Evolutionary conservation across 805 yeast species (phyloP), one percentile per base, ranked within the genome.

Genomic region (Candida yuanshanica): DNA sequence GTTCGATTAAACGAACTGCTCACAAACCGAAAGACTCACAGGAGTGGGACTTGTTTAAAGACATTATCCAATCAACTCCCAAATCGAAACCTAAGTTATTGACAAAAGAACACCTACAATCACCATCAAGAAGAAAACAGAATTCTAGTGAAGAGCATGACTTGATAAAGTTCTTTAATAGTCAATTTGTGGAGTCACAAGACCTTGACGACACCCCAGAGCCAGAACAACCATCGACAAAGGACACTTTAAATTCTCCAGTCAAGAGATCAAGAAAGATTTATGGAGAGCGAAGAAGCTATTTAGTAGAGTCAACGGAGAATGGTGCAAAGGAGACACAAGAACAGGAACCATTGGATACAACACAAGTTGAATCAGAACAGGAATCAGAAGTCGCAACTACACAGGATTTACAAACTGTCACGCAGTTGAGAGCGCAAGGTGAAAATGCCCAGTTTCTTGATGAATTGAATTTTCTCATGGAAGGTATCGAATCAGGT

Each of bases 391-490:
- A 43, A 11, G 11, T 35, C 20, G 5, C 11, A 38, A 12, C 18
- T 12, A 25, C 25, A 24, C 25, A 41, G 11, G 35, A 31, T 20
- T 2, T 59, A 13, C 56, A 55, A 34, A 55, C 55, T 9, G 44
- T 58, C n/a, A 26, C 55, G 6, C 59, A 58, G 27, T 51, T 66
- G 17, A 53, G 60, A 32, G 56, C 59, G 2, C 56, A 60, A 41
- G 75, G 75, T 3, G 55, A 56, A 20, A 52, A 53, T 13, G 44
- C 62, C 2, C 60, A 63, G 39, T 59, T 49, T 35, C 51, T 51
- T 33, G 68, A 66, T 38, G 70, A 68, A 24, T 43, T 62, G 25
- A 64, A 56, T n/a, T 66, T 64, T 39, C 38, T 66, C 6, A 26
- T 58, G 2, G 59, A 53, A 11, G 56, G 53, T 1, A 41, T 51